A percentile compares a stretch with the other conserved stretches of the same genome.
Evolutionary conservation across 805 yeast species (phyloP).

Genomic region (Diddensiella caesifluorescens): DNA sequence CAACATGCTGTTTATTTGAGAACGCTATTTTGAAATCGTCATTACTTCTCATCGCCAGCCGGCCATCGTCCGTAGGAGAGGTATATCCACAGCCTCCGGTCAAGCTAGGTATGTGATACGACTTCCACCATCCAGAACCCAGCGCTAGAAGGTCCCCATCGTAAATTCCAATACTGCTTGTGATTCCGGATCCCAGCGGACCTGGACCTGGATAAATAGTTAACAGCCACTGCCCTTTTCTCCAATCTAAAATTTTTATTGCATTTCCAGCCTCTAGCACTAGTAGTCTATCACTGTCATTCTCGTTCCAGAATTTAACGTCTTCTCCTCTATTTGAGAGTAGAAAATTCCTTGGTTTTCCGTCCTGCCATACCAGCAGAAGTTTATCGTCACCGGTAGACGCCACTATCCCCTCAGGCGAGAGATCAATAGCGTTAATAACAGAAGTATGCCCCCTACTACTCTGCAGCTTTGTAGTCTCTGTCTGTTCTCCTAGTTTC

Average conservation of each 20-base stretch:
- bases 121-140: constrained; percentile 36
- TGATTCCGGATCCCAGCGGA: constrained; percentile 19
- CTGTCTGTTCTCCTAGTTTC: constrained; percentile 4
- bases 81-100: constrained; percentile 36
- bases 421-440: constrained; percentile 32
- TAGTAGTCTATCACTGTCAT: constrained; percentile 31
- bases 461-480: constrained; percentile 6
- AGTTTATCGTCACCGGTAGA: constrained; percentile 32
- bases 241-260: constrained; percentile 35
- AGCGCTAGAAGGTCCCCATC: constrained; percentile 29
- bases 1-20: constrained; percentile 1
- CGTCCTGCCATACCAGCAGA: constrained; percentile 31
- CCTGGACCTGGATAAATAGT: constrained; percentile 31
- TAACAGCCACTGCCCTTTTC: constrained; percentile 27
- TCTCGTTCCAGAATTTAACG: constrained; percentile 34
- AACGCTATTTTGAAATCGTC: neutral
- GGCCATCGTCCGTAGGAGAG: constrained; percentile 18
- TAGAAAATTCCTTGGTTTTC: constrained; percentile 12
- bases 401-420: constrained; percentile 29
- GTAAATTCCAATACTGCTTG: constrained; percentile 23
- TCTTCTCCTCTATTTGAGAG: constrained; percentile 25
- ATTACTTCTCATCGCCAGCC: neutral
- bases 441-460: constrained; percentile 24
- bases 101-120: constrained; percentile 25
- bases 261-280: constrained; percentile 33